These are phyloP conservation scores for Calonectria fujianensis DNA, from an alignment of 2,329 filamentous ascomycete genomes.

Conservation along the genomic window DNA sequence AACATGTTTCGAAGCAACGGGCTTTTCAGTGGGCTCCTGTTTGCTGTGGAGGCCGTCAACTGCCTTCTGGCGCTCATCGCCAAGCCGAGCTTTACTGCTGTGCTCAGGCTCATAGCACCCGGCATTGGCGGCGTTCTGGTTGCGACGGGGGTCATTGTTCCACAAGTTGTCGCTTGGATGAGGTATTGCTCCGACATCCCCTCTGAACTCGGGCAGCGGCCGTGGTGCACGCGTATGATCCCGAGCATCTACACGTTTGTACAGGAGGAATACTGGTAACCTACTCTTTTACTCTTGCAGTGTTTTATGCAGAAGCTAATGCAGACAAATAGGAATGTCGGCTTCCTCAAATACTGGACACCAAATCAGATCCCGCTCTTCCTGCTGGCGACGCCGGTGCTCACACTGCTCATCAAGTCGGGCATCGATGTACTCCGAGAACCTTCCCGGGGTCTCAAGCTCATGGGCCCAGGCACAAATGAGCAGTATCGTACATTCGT, in stretches of 20 bases:
- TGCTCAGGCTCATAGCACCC: conserved; percentile 75
- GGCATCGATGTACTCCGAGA: conserved; percentile 64
- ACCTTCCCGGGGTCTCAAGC: conserved; percentile 42
- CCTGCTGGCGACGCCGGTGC: conserved; percentile 85
- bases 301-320: conserved; percentile 43
- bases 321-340: conserved; percentile 80
- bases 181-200: conserved; percentile 75
- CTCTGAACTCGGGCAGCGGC: conserved; percentile 65
- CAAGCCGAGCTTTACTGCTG: conserved; percentile 57
- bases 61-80: conserved; percentile 53
- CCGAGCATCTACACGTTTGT: conserved; percentile 96
- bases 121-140: conserved; percentile 81
- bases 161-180: conserved; percentile 84
- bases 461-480: conserved; percentile 29
- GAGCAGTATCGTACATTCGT: conserved; percentile 60
- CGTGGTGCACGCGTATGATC: conserved; percentile 84
- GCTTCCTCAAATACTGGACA: conserved; percentile 94
- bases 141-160: conserved; percentile 79
- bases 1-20: conserved; percentile 90
- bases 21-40: conserved; percentile 85
- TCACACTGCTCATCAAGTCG: conserved; percentile 78
- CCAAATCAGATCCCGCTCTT: conserved; percentile 91
- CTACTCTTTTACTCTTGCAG: not conserved
- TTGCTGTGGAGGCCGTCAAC: conserved; percentile 77
- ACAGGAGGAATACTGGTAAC: conserved; percentile 92